Evolutionary conservation across 164 flowering plant species (phyloP).

Genomic region (Chloranthus sessilifolius): DNA sequence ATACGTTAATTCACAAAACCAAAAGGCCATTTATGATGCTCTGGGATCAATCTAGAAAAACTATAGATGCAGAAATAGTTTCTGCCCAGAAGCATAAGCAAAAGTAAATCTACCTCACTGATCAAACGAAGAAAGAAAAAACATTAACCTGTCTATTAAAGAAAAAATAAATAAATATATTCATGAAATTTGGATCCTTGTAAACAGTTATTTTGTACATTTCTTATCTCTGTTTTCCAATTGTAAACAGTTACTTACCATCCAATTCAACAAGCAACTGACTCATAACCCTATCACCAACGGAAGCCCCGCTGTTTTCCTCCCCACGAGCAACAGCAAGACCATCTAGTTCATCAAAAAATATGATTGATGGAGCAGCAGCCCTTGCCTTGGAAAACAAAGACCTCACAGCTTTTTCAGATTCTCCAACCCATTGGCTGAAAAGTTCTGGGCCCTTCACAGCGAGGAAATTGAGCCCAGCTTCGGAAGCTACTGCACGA

Average conservation of each 20-base stretch:
- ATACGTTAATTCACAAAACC: too few relatives aligned
- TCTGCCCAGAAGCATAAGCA: too few relatives aligned
- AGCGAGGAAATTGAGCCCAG: constrained; percentile 83
- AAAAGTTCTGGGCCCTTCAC: constrained; percentile 97
- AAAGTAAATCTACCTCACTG: too few relatives aligned
- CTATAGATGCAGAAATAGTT: too few relatives aligned
- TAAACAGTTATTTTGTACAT: too few relatives aligned
- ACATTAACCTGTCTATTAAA: too few relatives aligned
- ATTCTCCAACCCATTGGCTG: constrained; percentile 99
- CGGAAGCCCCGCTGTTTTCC: constrained; percentile 87
- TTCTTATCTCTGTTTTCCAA: too few relatives aligned
- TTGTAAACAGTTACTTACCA: constrained; percentile 79
- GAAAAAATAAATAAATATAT: too few relatives aligned
- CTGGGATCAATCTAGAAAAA: too few relatives aligned
- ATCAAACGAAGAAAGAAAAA: too few relatives aligned
- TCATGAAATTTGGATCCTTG: too few relatives aligned
- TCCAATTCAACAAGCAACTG: constrained; percentile 96
- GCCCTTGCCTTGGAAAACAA: constrained; percentile 90
- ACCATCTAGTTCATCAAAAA: constrained; percentile 97
- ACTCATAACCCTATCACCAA: constrained; percentile 88
- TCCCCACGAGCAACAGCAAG: constrained; percentile 84
- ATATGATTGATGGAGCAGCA: constrained; percentile 90
- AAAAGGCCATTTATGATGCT: too few relatives aligned
- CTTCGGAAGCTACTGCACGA: constrained; percentile 96
- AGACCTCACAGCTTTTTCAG: constrained; percentile 93